These are phyloP conservation scores for Tetrahymena malaccensis DNA, from an alignment of 73 alveolate species.

Conservation along the genomic window DNA sequence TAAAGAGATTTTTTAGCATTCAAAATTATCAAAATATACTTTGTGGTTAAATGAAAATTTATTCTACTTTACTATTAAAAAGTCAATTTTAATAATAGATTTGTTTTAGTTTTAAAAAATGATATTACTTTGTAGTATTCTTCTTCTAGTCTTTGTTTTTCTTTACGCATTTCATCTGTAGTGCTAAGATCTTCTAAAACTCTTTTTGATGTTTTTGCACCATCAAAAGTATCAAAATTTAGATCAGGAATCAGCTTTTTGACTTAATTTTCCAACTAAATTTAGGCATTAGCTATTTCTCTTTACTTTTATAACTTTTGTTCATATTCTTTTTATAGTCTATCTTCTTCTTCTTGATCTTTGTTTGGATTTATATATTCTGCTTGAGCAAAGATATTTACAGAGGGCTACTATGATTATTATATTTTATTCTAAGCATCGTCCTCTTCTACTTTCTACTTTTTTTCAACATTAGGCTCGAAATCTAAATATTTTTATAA, in stretches of 20 bases:
- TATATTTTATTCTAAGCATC: neutral
- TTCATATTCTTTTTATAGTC: neutral
- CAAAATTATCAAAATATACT: too few species aligned
- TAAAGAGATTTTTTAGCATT: too few species aligned
- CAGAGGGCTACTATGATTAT: neutral
- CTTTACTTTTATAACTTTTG: neutral
- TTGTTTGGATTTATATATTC: neutral
- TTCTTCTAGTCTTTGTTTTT: neutral
- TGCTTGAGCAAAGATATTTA: neutral
- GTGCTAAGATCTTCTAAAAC: neutral
- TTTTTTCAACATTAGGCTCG: neutral
- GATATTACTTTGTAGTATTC: neutral
- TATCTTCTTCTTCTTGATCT: neutral
- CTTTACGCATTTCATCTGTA: neutral
- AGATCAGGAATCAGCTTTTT: constrained; percentile 30
- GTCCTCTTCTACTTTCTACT: neutral
- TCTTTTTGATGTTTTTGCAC: neutral
- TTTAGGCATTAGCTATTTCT: neutral
- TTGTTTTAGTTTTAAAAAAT: neutral
- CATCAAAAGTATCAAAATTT: constrained; percentile 23
- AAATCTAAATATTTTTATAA: neutral
- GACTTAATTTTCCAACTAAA: constrained; percentile 15
- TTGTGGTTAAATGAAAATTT: neutral
- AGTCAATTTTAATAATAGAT: neutral
- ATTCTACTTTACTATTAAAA: neutral